Percentiles rank a stretch among this genome's conserved stretches.
These are phyloP conservation scores for Larix sibirica DNA, from an alignment of 83 land plant species.

Conservation along the genomic window DNA sequence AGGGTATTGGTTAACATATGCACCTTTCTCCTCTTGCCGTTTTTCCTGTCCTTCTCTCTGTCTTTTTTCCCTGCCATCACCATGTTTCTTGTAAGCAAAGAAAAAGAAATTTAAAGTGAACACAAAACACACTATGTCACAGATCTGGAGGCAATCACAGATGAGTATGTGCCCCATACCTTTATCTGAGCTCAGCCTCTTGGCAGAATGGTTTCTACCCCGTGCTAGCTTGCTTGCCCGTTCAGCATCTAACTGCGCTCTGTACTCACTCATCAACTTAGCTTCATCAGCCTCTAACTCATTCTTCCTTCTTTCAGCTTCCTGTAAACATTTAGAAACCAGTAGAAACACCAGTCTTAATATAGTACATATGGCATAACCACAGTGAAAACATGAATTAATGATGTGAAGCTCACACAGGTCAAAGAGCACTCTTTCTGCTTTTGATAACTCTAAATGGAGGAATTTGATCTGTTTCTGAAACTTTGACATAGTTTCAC, in stretches of 20 bases:
- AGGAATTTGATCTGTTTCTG: no score
- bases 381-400: not conserved
- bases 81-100: constrained; percentile 12
- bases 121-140: not conserved
- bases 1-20: no score
- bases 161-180: constrained; percentile 30
- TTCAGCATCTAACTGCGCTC: constrained; percentile 98
- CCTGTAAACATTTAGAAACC: constrained; percentile 41
- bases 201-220: constrained; percentile 76
- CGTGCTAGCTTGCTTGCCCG: constrained; percentile 86
- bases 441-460: not conserved
- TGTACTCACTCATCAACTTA: constrained; percentile 86
- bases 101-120: not conserved
- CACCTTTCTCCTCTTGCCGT: constrained; percentile 71
- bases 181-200: constrained; percentile 50
- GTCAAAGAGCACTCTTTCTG: not conserved
- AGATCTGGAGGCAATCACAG: not conserved
- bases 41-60: constrained; percentile 48
- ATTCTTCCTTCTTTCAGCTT: constrained; percentile 80
- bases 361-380: not conserved
- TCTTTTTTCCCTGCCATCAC: constrained; percentile 59
- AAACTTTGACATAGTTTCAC: not conserved
- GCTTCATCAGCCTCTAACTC: constrained; percentile 94
- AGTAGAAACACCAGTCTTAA: not conserved
- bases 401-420: not conserved